phyloP scores from a whole-genome alignment of 176 grass and related monocot species.

The Lolium rigidum region DNA sequence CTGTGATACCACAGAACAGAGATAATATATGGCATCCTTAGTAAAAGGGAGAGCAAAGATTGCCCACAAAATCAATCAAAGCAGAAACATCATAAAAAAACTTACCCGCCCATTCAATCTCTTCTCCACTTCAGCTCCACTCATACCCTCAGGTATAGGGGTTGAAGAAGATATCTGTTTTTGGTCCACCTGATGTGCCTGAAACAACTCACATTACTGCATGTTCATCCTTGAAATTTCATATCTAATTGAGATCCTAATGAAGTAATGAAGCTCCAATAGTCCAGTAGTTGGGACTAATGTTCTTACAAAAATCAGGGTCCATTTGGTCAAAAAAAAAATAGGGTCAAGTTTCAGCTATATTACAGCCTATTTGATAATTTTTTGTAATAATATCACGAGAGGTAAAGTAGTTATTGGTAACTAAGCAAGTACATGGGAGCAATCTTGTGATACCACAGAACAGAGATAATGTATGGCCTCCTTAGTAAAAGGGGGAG shows the following conservation, averaged over 20 bases:
- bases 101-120: slow-evolving; percentile 67
- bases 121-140: slow-evolving; percentile 77
- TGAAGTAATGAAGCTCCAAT: background rate
- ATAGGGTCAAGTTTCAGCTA: background rate
- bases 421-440: slow-evolving; percentile 10
- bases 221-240: slow-evolving; percentile 30
- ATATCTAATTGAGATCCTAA: background rate
- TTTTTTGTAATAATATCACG: background rate
- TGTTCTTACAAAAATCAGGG: slow-evolving; percentile 6
- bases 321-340: slow-evolving; percentile 15
- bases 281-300: background rate
- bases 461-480: slow-evolving; percentile 36
- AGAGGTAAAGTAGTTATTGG: slow-evolving; percentile 16
- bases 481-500: slow-evolving; percentile 5
- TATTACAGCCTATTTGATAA: slow-evolving; percentile 13
- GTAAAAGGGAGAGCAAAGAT: background rate
- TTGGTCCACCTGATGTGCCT: slow-evolving; percentile 65
- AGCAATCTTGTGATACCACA: slow-evolving; percentile 29
- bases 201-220: slow-evolving; percentile 41
- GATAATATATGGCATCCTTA: slow-evolving; percentile 19
- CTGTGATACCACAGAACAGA: slow-evolving; percentile 35
- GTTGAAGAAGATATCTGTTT: slow-evolving; percentile 48
- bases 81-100: slow-evolving; percentile 10
- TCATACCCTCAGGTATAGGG: slow-evolving; percentile 80
- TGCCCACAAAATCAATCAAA: slow-evolving; percentile 18